Evolutionary conservation across 169 alveolate genomes (phyloP).

Genomic region (Plasmodium knowlesi): DNA sequence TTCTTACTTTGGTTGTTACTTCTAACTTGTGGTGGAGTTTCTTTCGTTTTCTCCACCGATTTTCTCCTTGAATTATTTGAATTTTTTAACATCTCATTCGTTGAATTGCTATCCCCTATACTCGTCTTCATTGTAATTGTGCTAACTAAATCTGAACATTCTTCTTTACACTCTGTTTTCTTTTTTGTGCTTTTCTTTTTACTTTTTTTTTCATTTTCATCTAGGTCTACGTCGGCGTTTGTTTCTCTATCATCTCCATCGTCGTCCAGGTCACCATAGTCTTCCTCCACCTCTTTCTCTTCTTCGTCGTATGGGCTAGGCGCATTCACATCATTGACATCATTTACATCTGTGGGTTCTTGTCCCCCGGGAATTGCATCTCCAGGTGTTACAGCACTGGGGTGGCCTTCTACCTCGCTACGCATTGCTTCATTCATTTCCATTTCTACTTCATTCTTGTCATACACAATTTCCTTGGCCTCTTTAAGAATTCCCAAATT

Average conservation of each 20-base stretch:
- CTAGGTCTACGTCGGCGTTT: neutral
- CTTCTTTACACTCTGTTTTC: neutral
- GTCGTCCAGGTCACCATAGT: conserved; percentile 2
- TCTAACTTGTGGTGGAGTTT: conserved; percentile 2
- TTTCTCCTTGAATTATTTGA: conserved; percentile 13
- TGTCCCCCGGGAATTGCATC: neutral
- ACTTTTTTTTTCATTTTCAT: conserved; percentile 14
- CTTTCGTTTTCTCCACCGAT: conserved; percentile 28
- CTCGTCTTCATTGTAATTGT: neutral
- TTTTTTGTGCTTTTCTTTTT: neutral
- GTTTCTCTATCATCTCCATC: conserved; percentile 15
- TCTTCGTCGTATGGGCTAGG: neutral
- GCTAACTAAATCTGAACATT: neutral
- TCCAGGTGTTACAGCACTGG: neutral
- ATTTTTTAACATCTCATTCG: neutral
- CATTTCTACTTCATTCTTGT: neutral
- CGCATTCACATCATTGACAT: neutral
- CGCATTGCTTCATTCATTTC: neutral
- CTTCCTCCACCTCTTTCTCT: neutral
- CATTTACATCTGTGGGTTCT: neutral
- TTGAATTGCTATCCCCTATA: conserved; percentile 1
- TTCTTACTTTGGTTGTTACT: conserved; percentile 8
- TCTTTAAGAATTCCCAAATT: neutral
- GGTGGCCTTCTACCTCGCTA: neutral
- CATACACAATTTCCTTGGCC: neutral